phyloP scores from a whole-genome alignment of 345 rosid species.

The Salix caprea region DNA sequence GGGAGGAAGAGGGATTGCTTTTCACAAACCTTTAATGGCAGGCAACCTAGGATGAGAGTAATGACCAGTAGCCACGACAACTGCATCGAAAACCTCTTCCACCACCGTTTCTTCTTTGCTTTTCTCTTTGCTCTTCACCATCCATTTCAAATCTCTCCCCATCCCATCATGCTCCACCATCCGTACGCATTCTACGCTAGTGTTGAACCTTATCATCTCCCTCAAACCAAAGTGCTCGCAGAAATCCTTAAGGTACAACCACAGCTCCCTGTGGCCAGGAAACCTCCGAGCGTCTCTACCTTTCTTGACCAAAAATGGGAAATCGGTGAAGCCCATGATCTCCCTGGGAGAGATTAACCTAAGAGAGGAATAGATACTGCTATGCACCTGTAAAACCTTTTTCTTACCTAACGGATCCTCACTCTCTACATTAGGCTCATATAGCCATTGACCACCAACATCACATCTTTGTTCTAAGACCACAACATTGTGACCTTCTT shows the following conservation, averaged over 20 bases:
- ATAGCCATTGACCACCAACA: constrained; percentile 91
- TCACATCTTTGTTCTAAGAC: constrained; percentile 82
- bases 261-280: constrained; percentile 81
- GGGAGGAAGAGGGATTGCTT: too few relatives aligned
- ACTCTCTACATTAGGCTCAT: constrained; percentile 47
- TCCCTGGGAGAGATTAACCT: constrained; percentile 75
- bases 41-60: constrained; percentile 79
- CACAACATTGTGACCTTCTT: constrained; percentile 71
- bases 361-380: constrained; percentile 80
- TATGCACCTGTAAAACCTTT: constrained; percentile 51
- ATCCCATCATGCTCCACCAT: constrained; percentile 47
- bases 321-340: constrained; percentile 85
- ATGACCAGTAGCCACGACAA: constrained; percentile 91
- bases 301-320: constrained; percentile 71
- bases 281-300: constrained; percentile 75
- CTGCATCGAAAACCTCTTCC: constrained; percentile 85
- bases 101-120: constrained; percentile 25
- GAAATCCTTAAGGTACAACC: constrained; percentile 73
- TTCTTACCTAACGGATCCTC: constrained; percentile 55
- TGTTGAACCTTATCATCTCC: constrained; percentile 72
- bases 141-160: constrained; percentile 54
- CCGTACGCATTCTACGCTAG: constrained; percentile 72
- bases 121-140: constrained; percentile 52
- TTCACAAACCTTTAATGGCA: constrained; percentile 55
- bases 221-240: constrained; percentile 59